Evolutionary conservation across 2,329 filamentous ascomycete species (phyloP).

Genomic region (Elsinoe ampelina): DNA sequence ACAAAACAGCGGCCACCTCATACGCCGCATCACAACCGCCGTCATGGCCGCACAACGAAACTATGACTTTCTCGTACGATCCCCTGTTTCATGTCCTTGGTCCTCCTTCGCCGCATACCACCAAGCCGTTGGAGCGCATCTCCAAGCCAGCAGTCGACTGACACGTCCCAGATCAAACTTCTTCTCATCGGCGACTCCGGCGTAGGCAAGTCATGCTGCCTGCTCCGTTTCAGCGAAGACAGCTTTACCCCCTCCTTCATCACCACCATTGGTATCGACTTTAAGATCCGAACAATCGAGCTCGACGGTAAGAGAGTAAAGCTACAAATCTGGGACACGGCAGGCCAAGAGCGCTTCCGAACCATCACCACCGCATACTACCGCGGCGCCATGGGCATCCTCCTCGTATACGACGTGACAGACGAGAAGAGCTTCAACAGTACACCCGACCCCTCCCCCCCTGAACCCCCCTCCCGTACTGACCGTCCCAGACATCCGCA

Average conservation of each 20-base stretch:
- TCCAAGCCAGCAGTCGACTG: too few relatives aligned
- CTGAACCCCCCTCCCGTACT: slow-evolving; percentile 12
- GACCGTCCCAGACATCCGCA: slow-evolving; percentile 70
- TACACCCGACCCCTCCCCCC: slow-evolving; percentile 32
- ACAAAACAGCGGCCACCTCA: background rate
- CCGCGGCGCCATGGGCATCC: slow-evolving; percentile 93
- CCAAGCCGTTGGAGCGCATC: too few relatives aligned
- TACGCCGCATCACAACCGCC: slow-evolving; percentile 9
- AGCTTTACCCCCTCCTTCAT: slow-evolving; percentile 97
- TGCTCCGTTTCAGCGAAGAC: slow-evolving; percentile 94
- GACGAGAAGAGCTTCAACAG: slow-evolving; percentile 94
- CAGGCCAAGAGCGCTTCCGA: slow-evolving; percentile 94
- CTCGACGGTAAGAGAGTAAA: slow-evolving; percentile 98
- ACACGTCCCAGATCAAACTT: slow-evolving; percentile 68
- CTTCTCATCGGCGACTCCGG: slow-evolving; percentile 94
- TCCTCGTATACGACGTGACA: slow-evolving; percentile 96
- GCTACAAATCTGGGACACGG: slow-evolving; percentile 99
- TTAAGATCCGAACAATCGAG: slow-evolving; percentile 99
- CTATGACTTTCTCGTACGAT: slow-evolving; percentile 91
- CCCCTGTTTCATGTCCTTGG: slow-evolving; percentile 12
- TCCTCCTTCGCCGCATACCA: background rate
- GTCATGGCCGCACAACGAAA: slow-evolving; percentile 93
- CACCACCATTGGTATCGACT: slow-evolving; percentile 98
- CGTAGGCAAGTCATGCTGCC: slow-evolving; percentile 93
- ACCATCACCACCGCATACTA: slow-evolving; percentile 99